These are phyloP conservation scores for Pulicaria dysenterica DNA, from an alignment of 129 eudicot genomes.

Conservation along the genomic window DNA sequence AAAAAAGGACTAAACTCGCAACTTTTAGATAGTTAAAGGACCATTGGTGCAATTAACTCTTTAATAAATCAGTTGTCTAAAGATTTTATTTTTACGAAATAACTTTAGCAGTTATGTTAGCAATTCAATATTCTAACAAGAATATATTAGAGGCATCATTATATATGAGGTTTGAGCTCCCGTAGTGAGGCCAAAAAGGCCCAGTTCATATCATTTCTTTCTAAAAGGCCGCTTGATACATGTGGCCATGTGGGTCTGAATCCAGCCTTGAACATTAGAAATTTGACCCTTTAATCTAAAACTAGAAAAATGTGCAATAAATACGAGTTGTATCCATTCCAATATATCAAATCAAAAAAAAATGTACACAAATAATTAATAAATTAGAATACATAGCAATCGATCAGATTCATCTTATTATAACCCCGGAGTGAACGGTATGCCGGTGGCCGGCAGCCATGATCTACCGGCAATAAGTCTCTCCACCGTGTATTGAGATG, in stretches of 20 bases:
- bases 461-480: slow-evolving; percentile 54
- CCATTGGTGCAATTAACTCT: too few relatives aligned
- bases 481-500: slow-evolving; percentile 47
- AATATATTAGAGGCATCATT: too few relatives aligned
- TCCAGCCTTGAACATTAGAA: neutral
- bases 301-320: slow-evolving; percentile 22
- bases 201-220: neutral
- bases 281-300: neutral
- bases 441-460: slow-evolving; percentile 58
- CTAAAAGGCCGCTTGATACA: neutral
- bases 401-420: slow-evolving; percentile 29
- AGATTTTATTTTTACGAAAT: too few relatives aligned
- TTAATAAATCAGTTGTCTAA: too few relatives aligned
- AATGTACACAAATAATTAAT: slow-evolving; percentile 49
- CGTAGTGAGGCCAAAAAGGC: neutral
- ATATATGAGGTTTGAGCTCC: too few relatives aligned
- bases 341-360: slow-evolving; percentile 42
- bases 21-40: too few relatives aligned
- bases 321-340: slow-evolving; percentile 42
- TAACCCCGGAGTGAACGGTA: slow-evolving; percentile 56
- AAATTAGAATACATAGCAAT: slow-evolving; percentile 25
- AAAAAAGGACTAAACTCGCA: too few relatives aligned
- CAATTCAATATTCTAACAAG: too few relatives aligned
- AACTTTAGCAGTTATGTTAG: too few relatives aligned
- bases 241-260: too few relatives aligned